These are phyloP conservation scores for Paraphaeosphaeria minitans DNA, from an alignment of 2,329 filamentous ascomycete species.

Conservation along the genomic window DNA sequence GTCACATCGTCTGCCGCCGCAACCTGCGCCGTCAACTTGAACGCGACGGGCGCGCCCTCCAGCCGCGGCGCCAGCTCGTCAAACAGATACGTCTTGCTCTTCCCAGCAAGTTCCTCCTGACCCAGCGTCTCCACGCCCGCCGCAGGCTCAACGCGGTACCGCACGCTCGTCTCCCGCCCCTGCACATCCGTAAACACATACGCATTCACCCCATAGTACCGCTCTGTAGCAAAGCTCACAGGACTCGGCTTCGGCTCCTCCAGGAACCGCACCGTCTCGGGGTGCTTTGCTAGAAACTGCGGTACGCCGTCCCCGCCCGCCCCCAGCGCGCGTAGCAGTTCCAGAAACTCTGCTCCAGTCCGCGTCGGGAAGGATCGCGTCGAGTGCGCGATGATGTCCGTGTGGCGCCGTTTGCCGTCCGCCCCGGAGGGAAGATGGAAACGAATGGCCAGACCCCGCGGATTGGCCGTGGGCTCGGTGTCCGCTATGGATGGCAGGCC, in stretches of 20 bases:
- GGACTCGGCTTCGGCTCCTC: conserved; percentile 57
- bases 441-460: conserved; percentile 54
- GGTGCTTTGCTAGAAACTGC: conserved; percentile 53
- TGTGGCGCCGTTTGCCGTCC: conserved; percentile 54
- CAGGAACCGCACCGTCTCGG: conserved; percentile 56
- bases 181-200: conserved; percentile 52
- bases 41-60: conserved; percentile 45
- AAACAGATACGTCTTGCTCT: conserved; percentile 54
- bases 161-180: conserved; percentile 53
- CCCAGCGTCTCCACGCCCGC: conserved; percentile 50
- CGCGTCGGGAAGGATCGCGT: conserved; percentile 59
- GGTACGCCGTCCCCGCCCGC: conserved; percentile 40
- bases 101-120: conserved; percentile 46
- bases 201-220: conserved; percentile 57
- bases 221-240: conserved; percentile 55
- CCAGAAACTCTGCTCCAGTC: conserved; percentile 60
- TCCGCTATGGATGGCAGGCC: conserved; percentile 59
- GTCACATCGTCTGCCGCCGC: conserved; percentile 55
- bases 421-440: conserved; percentile 54
- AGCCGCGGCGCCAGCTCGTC: conserved; percentile 54
- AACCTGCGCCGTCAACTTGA: conserved; percentile 58
- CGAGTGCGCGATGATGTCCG: conserved; percentile 62
- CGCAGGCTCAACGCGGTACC: conserved; percentile 57
- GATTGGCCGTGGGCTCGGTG: conserved; percentile 54
- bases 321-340: conserved; percentile 52